Conservation (phyloP, 2,329 filamentous ascomycete species). For the Calonectria pauciramosa region DNA sequence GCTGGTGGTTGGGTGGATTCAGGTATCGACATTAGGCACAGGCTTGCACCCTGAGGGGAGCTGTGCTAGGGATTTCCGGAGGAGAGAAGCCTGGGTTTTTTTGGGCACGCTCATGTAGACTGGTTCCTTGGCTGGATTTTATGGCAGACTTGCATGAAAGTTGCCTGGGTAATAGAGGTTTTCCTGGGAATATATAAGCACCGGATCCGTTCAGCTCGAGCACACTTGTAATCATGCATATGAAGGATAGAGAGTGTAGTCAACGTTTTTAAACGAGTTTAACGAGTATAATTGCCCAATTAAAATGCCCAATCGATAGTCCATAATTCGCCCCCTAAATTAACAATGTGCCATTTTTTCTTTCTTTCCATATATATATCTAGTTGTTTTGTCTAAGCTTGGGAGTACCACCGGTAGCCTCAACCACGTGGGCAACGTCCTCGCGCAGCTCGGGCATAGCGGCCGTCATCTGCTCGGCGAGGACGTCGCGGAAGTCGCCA, state of each 20-base stretch:
- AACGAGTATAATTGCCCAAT: not conserved
- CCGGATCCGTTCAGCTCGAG: conserved; percentile 7
- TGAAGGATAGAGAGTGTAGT: not conserved
- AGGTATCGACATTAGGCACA: conserved; percentile 14
- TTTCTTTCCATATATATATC: not conserved
- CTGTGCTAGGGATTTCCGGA: conserved; percentile 18
- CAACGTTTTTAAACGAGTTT: not conserved
- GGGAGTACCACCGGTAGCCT: conserved; percentile 56
- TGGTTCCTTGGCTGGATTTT: conserved; percentile 31
- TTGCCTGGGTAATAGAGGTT: conserved; percentile 40
- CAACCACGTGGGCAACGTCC: conserved; percentile 66
- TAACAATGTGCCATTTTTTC: not conserved
- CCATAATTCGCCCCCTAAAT: not conserved
- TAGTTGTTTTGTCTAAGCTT: not conserved
- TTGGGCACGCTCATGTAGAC: conserved; percentile 33
- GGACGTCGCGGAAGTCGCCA: conserved; percentile 70
- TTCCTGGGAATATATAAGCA: conserved; percentile 16
- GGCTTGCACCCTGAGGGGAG: not conserved
- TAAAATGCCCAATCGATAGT: not conserved
- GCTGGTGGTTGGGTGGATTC: conserved; percentile 23
- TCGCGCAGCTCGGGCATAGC: conserved; percentile 72
- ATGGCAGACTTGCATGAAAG: conserved; percentile 30
- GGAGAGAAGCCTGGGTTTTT: conserved; percentile 15
- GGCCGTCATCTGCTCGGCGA: conserved; percentile 69
- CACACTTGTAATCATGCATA: not conserved